Conservation (phyloP, 2,329 filamentous ascomycete species). For the Aspergillus felis region DNA sequence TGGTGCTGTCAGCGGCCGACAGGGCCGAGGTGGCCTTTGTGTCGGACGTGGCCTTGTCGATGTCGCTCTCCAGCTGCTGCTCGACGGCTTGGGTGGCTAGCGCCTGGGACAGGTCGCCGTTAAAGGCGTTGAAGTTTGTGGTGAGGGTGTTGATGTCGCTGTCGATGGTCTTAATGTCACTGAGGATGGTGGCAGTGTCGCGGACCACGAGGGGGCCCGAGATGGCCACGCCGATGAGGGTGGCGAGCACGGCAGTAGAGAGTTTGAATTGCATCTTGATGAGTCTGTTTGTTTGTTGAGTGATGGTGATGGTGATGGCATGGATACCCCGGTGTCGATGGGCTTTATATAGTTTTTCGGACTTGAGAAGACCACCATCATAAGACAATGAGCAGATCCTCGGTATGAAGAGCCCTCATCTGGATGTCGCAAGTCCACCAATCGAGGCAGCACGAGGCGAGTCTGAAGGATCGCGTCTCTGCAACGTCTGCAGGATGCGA, state of each 20-base stretch:
- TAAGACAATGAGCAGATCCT: not conserved
- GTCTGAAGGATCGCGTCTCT: not conserved
- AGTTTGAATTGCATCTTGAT: conserved; percentile 2
- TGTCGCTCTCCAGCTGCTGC: conserved; percentile 1
- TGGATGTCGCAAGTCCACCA: not conserved
- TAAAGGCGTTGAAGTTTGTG: conserved; percentile 1
- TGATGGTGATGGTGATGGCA: not conserved
- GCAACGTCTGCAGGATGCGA: not conserved
- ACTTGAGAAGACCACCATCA: not conserved
- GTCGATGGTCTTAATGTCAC: conserved; percentile 6
- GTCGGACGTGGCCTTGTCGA: conserved; percentile 5
- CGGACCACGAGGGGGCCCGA: not conserved
- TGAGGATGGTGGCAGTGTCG: conserved; percentile 6
- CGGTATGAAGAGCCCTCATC: not conserved
- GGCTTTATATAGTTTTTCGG: not conserved
- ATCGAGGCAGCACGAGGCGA: not conserved
- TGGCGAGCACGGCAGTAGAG: not conserved
- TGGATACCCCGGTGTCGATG: not conserved
- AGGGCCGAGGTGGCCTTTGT: conserved; percentile 3
- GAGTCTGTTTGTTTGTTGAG: too few species aligned
- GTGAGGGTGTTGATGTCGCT: conserved; percentile 2
- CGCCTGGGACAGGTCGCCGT: not conserved
- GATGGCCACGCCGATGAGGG: not conserved
- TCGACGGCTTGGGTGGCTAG: conserved; percentile 5
- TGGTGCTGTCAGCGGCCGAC: conserved; percentile 3